Base-by-base conservation (phyloP, 2,329 filamentous ascomycete species). In the Endoconidiophora polonica region DNA sequence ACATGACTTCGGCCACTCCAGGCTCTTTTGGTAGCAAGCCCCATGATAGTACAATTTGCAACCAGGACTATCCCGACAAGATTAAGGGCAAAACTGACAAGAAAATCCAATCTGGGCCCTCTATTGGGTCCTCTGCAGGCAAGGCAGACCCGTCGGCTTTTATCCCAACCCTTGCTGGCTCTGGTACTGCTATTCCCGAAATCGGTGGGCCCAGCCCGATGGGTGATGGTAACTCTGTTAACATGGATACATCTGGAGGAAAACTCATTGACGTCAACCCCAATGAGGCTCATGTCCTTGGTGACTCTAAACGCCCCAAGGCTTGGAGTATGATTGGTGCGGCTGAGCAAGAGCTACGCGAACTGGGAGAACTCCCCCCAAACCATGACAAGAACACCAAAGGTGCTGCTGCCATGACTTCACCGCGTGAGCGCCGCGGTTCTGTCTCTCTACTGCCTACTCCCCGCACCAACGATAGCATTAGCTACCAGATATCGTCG, bases 311-410 rank as follows among this genome's bases (percentile, higher is more conserved):
- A 1, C 52, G 52, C 33, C 43, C 39, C 14, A 53, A 50, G 16
- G 52, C 52, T 16, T 53, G 52, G 58, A 71, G 81, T 36, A 68
- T 67, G 0, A 54, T 58, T 3, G 67, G 76, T 46, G 67, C 76
- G 38, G 69, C 83, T 44, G 63, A 67, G 48, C 71, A 72, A 56
- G 63, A 71, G 52, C 76, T 76, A 56, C 73, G 74, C 0, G 63
- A 76, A 56, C 67, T 56, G 5, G 52, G 52, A 7, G 44, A 53
- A 38, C 38, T 53, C 2, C 52, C 48, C 7, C 5, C 40, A 14
- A 48, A 53, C 12, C 43, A 53, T 18, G 20, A 24, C 22, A 42
- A 41, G n/a, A 33, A n/a, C 18, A 29, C 12, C n/a, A 4, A 33
- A 33, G 7, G 9, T 33, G 3, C 26, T 14, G 48, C 42, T 5